Evolutionary conservation across 441 rosid species (phyloP), one percentile per base, ranked within the genome.

Genomic region (Omphalea diandra): DNA sequence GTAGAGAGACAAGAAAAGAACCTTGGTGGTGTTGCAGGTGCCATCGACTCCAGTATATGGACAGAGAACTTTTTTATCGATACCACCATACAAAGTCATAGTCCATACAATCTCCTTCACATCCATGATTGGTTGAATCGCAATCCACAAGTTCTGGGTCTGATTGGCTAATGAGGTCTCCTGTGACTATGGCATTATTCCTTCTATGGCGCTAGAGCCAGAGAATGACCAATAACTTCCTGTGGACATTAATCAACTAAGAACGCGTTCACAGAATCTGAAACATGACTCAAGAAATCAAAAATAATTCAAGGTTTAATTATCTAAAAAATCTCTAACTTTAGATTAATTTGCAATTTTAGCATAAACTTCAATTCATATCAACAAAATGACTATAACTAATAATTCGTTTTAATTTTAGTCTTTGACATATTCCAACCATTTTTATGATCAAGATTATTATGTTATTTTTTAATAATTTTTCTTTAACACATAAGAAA

Each of bases 151-250:
- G 91, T 63, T 89, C 91, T 74, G 87, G 88, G 47, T 89, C 90
- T 4, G 91, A 89, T 22, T 87, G 86, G 83, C 90, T 87, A 36
- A 84, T 14, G 0, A 89, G 85, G 75, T 84, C 77, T 54, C 86
- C 85, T 0, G 77, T 84, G 43, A 72, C 85, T 36, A 89, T 72
- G 43, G 90, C 88, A 64, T 85, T 58, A 89, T 82, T 50, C 85
- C 87, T 82, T 89, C 94, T 4, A 87, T 85, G 61, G 88, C 86
- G 50, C 94, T 90, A 6, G 94, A 85, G 11, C 85, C 20, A 15
- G 94, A 87, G 72, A 89, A 89, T 41, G 94, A 67, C 94, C 94
- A 89, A 62, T 91, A 89, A 69, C 94, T 87, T 73, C 94, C 91
- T 88, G 81, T 35, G 4, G 60, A 57, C 7, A 69, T 26, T 24